These are phyloP conservation scores for Xylaria acuta DNA, from an alignment of 495 filamentous ascomycete genomes.

Conservation along the genomic window DNA sequence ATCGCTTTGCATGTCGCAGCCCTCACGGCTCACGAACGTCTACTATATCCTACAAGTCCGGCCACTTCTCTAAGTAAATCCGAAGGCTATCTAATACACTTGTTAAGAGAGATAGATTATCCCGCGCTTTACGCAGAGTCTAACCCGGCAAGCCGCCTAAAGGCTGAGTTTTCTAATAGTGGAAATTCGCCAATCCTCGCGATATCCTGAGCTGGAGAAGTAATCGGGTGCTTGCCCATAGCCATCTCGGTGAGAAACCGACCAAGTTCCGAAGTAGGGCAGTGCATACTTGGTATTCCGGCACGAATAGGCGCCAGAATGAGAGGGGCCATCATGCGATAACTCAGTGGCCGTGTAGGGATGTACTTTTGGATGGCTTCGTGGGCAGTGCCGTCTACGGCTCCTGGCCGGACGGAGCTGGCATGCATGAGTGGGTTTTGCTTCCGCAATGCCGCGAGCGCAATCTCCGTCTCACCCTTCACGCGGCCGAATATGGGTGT, in stretches of 20 bases:
- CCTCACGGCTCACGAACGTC: not conserved
- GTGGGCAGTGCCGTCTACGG: slow-evolving; percentile 57
- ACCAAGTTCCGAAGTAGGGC: slow-evolving; percentile 51
- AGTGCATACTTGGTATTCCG: slow-evolving; percentile 37
- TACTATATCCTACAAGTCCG: not conserved
- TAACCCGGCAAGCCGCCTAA: slow-evolving; percentile 34
- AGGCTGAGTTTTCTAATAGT: slow-evolving; percentile 35
- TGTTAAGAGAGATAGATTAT: not conserved
- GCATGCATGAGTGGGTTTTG: slow-evolving; percentile 52
- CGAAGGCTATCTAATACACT: not conserved
- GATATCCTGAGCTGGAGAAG: slow-evolving; percentile 31
- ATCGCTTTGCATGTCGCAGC: not conserved
- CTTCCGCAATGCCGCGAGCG: slow-evolving; percentile 51
- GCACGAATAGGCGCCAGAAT: slow-evolving; percentile 30
- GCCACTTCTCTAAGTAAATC: not conserved
- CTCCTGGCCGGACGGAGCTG: slow-evolving; percentile 59
- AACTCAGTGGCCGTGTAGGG: slow-evolving; percentile 32
- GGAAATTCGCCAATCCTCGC: slow-evolving; percentile 39
- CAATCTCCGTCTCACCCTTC: slow-evolving; percentile 68
- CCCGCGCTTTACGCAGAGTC: slow-evolving; percentile 16
- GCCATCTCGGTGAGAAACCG: slow-evolving; percentile 62
- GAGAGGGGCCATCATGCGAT: slow-evolving; percentile 27
- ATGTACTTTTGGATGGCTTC: slow-evolving; percentile 57
- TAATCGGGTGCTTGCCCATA: slow-evolving; percentile 50
- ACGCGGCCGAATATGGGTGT: slow-evolving; percentile 62